Percentiles rank a stretch among this genome's conserved stretches.
These are phyloP conservation scores for Cercophora sp. DNA, from an alignment of 495 filamentous ascomycete species.

Conservation along the genomic window DNA sequence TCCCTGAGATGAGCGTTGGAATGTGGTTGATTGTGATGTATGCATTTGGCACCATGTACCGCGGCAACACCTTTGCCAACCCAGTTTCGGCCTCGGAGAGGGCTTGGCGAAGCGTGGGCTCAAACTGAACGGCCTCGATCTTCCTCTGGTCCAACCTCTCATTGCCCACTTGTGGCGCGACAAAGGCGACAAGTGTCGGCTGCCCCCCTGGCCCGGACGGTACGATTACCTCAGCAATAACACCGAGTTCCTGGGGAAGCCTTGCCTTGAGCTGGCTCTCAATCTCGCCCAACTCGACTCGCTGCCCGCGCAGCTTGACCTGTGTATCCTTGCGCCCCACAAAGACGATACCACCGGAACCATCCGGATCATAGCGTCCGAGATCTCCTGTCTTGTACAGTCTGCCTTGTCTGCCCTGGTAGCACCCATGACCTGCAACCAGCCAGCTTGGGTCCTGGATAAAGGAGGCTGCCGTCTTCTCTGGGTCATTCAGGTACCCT, in stretches of 20 bases:
- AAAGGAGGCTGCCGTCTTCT: conserved; percentile 49
- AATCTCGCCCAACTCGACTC: conserved; percentile 38
- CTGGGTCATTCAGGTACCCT: conserved; percentile 51
- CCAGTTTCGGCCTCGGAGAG: conserved; percentile 12
- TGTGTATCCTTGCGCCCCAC: conserved; percentile 36
- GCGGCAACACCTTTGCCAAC: conserved; percentile 39
- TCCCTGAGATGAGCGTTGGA: conserved; percentile 43
- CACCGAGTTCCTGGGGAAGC: conserved; percentile 12
- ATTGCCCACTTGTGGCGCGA: conserved; percentile 10
- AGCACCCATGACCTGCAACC: conserved; percentile 4
- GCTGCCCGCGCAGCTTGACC: conserved; percentile 36
- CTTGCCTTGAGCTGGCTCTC: conserved; percentile 23
- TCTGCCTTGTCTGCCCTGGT: conserved; percentile 13
- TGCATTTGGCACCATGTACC: conserved; percentile 53
- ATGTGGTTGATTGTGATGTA: conserved; percentile 29
- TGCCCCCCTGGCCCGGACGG: conserved; percentile 29
- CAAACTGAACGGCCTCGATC: conserved; percentile 6
- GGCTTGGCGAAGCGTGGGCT: background rate
- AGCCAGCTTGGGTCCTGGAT: conserved; percentile 45
- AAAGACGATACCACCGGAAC: conserved; percentile 32
- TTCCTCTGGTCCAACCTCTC: conserved; percentile 1
- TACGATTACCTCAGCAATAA: conserved; percentile 39
- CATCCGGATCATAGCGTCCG: conserved; percentile 51
- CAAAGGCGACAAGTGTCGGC: conserved; percentile 30
- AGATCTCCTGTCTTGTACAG: conserved; percentile 36